Evolutionary conservation across 1,284 basidiomycete species (phyloP).

Genomic region (Apiotrichum veenhuisii): DNA sequence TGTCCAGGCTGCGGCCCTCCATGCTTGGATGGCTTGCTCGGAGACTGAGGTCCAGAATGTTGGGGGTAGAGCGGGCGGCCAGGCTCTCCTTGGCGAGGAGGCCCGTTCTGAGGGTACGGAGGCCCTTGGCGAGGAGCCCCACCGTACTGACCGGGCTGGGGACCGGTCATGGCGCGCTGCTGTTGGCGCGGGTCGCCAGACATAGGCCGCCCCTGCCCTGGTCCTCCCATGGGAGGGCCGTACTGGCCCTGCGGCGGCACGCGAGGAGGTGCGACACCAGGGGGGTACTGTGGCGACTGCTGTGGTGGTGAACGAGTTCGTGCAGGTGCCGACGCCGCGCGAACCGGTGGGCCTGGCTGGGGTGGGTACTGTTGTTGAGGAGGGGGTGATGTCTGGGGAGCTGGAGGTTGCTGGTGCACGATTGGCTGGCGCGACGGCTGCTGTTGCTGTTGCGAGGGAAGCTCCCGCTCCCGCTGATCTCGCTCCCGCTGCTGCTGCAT

Average conservation of each 20-base stretch:
- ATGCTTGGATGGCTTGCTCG: not conserved
- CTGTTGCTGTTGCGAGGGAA: not conserved
- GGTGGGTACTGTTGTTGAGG: conserved; percentile 5
- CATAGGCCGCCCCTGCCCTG: not conserved
- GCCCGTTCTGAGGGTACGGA: conserved; percentile 6
- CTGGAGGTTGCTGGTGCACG: conserved; percentile 1
- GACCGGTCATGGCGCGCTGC: too few species aligned
- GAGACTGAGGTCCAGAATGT: not conserved
- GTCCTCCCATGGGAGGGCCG: not conserved
- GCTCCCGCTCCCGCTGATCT: not conserved
- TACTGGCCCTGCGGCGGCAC: not conserved
- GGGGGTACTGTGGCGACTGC: conserved; percentile 12
- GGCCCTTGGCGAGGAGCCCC: conserved; percentile 4
- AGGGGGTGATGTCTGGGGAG: conserved; percentile 1
- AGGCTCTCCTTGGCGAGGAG: not conserved
- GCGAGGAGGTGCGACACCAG: conserved; percentile 16
- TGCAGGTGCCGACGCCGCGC: conserved; percentile 14
- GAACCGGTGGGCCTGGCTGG: conserved; percentile 6
- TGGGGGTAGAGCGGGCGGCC: conserved; percentile 13
- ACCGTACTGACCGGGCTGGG: not conserved
- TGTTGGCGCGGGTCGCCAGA: conserved; percentile 8
- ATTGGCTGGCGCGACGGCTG: not conserved
- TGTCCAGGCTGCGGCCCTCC: conserved; percentile 47
- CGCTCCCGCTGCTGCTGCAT: conserved; percentile 1
- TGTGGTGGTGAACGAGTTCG: conserved; percentile 17